phyloP scores from a whole-genome alignment of 208 protist species.

The Acanthamoeba lugdunensis region DNA sequence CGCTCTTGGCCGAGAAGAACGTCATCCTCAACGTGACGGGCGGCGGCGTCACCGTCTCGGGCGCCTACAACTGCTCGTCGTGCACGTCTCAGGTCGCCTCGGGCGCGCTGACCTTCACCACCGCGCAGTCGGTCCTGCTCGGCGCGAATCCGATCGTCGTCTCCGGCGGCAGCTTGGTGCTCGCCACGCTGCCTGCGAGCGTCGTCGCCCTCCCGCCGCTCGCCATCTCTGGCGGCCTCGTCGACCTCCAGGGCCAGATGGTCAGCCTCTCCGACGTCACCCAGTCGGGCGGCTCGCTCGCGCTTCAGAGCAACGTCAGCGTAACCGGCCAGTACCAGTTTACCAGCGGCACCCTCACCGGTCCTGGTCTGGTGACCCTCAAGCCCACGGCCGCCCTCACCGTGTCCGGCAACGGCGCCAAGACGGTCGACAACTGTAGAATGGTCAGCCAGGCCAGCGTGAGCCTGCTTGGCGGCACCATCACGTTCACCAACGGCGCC shows the following conservation, averaged over 20 bases:
- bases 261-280: conserved; percentile 18
- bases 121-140: background rate
- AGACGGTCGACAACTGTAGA: background rate
- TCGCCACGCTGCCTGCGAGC: conserved; percentile 12
- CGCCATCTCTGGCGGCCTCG: background rate
- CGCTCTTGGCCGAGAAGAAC: conserved; percentile 17
- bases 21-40: background rate
- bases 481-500: conserved; percentile 19
- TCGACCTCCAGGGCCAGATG: conserved; percentile 68
- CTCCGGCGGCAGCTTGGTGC: conserved; percentile 1
- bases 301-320: conserved; percentile 48
- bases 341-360: conserved; percentile 22
- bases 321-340: conserved; percentile 3
- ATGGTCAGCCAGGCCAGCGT: background rate
- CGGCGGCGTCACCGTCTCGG: background rate
- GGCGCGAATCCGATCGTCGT: background rate
- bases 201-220: conserved; percentile 8
- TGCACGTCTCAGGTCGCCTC: background rate
- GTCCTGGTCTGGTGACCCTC: conserved; percentile 2
- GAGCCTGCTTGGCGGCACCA: conserved; percentile 12
- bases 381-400: background rate
- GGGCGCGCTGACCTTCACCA: background rate
- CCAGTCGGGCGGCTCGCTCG: conserved; percentile 24
- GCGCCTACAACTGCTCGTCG: conserved; percentile 39
- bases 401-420: conserved; percentile 42